These are phyloP conservation scores for Plasmodium vivax DNA, from an alignment of 169 alveolate genomes.

Conservation along the genomic window DNA sequence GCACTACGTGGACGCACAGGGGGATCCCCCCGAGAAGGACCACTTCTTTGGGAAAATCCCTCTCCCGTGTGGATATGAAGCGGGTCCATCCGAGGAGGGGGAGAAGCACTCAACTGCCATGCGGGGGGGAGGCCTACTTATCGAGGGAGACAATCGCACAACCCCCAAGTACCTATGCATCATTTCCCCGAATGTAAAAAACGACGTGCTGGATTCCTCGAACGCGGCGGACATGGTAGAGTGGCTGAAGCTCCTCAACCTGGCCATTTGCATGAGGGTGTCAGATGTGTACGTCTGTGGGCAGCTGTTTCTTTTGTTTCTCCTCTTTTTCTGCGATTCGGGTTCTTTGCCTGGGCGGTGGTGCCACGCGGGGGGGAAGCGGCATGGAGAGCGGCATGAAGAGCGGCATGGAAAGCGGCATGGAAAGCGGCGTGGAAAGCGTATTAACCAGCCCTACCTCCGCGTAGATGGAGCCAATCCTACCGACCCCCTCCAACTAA, in stretches of 20 bases:
- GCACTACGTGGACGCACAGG: background rate
- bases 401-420: background rate
- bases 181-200: slow-evolving; percentile 39
- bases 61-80: background rate
- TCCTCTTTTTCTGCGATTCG: slow-evolving; percentile 20
- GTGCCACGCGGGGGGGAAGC: background rate
- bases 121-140: background rate
- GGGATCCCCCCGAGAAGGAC: background rate
- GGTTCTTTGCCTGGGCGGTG: background rate
- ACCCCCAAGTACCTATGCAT: slow-evolving; percentile 25
- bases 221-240: slow-evolving; percentile 5
- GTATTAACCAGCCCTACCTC: background rate
- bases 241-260: slow-evolving; percentile 34
- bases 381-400: too few species aligned
- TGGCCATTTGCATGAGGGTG: slow-evolving; percentile 6
- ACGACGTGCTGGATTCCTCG: background rate
- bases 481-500: background rate
- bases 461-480: background rate
- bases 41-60: slow-evolving; percentile 10
- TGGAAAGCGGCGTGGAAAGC: background rate
- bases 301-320: slow-evolving; percentile 15
- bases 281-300: slow-evolving; percentile 51
- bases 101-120: background rate
- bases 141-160: background rate
- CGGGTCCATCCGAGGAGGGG: background rate